Evolutionary conservation across 202 grass and related monocot species (phyloP).

Genomic region (Setaria italica): DNA sequence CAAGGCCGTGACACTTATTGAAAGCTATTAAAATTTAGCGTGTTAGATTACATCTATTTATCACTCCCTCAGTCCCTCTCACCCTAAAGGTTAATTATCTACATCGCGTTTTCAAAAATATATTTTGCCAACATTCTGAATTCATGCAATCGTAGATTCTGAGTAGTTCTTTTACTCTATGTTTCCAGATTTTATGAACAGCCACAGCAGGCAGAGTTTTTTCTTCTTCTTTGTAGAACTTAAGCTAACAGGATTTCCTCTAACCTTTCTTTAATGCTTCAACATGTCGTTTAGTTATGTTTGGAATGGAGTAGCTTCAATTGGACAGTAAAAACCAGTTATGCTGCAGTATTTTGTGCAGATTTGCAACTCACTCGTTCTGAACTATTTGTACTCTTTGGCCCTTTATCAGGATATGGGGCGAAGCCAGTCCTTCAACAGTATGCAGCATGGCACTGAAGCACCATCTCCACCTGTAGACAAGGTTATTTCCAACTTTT

Average conservation of each 20-base stretch:
- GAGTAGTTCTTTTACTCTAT: neutral
- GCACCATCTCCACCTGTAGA: slow-evolving; percentile 53
- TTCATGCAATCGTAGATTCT: neutral
- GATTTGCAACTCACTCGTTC: slow-evolving; percentile 8
- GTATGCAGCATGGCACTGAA: slow-evolving; percentile 53
- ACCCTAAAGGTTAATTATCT: neutral
- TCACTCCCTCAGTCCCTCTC: neutral
- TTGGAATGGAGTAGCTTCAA: slow-evolving; percentile 5
- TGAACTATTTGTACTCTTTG: neutral
- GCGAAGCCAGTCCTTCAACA: slow-evolving; percentile 58
- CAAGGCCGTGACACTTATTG: no score
- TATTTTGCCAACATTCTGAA: neutral
- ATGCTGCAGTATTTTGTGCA: neutral
- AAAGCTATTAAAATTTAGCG: neutral
- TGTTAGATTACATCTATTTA: neutral
- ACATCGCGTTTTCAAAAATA: neutral
- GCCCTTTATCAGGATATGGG: slow-evolving; percentile 61
- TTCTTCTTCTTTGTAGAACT: neutral
- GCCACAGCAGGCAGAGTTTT: neutral
- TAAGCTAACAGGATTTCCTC: slow-evolving; percentile 8
- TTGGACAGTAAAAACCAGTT: neutral
- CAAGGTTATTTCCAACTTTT: slow-evolving; percentile 56
- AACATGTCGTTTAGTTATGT: neutral
- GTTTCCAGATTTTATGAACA: slow-evolving; percentile 11
- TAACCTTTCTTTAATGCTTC: neutral